Evolutionary conservation across 2,329 filamentous ascomycete genomes (phyloP), one percentile per base, ranked within the genome.

Genomic region (Pseudogymnoascus sp.): DNA sequence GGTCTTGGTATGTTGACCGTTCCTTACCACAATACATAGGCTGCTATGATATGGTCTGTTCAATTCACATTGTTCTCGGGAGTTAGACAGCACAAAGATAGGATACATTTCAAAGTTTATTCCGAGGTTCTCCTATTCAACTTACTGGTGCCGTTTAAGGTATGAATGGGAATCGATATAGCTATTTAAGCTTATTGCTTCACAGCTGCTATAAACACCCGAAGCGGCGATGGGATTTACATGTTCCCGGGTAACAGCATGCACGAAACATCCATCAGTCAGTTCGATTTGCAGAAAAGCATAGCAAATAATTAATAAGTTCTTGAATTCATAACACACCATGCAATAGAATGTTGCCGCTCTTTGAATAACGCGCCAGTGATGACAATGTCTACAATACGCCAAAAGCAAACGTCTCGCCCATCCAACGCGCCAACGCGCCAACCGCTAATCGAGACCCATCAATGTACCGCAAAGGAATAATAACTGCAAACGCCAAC

Each of bases 401-500:
- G 28, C 50, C 50, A 56, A 56, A 56, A 56, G 4, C 50, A 56
- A 33, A 56, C 16, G 50, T 56, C 50, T 56, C 26, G n/a, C 50
- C 50, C 50, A 33, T 33, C 50, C 50, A 24, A 56, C 50, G 28
- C 50, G 50, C 50, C 50, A 56, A 56, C 50, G 28, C 50, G 50
- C 50, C 50, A 56, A 56, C 50, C 50, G 50, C 50, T 56, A 56
- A 56, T 56, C 28, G 50, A 56, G 50, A 56, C 50, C 46, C 26
- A 33, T 6, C 46, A 56, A 19, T 33, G 46, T 33, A 33, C 46
- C 28, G n/a, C 28, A 33, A 56, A n/a, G 28, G 28, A 33, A 56
- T 33, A 33, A 56, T 19, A 56, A 56, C 28, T 56, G 50, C n/a
- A 56, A 56, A 56, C 50, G 16, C 50, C 50, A 33, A 33, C 10